These are phyloP conservation scores for Saposhnikovia divaricata DNA, from an alignment of 129 eudicot genomes.

Conservation along the genomic window DNA sequence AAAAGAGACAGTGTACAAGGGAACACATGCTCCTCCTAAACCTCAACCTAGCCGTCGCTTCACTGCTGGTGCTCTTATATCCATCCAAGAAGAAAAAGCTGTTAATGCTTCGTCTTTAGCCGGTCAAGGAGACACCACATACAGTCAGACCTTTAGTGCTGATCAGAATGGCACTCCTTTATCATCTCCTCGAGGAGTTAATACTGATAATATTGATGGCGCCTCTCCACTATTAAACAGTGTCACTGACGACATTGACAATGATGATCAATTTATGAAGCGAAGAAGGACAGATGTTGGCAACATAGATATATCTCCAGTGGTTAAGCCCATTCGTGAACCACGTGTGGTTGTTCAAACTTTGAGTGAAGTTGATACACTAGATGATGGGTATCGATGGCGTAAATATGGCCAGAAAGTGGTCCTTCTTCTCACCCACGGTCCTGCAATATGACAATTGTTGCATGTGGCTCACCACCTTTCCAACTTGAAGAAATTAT, in stretches of 20 bases:
- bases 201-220: conserved; percentile 45
- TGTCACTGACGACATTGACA: conserved; percentile 48
- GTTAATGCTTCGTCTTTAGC: conserved; percentile 40
- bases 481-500: too few relatives aligned
- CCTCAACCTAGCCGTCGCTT: conserved; percentile 89
- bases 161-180: conserved; percentile 53
- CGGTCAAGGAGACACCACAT: conserved; percentile 45
- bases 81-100: conserved; percentile 65
- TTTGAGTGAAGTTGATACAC: conserved; percentile 88
- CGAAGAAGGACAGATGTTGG: conserved; percentile 73
- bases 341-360: conserved; percentile 99
- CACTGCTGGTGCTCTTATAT: conserved; percentile 70
- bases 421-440: too few relatives aligned
- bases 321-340: conserved; percentile 92
- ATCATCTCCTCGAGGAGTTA: conserved; percentile 57
- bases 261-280: conserved; percentile 73
- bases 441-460: too few relatives aligned
- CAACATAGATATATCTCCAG: conserved; percentile 65
- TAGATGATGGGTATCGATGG: conserved; percentile 98
- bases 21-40: conserved; percentile 93
- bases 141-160: conserved; percentile 32
- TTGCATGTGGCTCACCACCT: too few relatives aligned
- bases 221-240: conserved; percentile 35
- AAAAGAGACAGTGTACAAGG: conserved; percentile 87
- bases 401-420: conserved; percentile 99